Evolutionary conservation across 2,329 filamentous ascomycete species (phyloP).

Genomic region (Aspergillus clavatus): DNA sequence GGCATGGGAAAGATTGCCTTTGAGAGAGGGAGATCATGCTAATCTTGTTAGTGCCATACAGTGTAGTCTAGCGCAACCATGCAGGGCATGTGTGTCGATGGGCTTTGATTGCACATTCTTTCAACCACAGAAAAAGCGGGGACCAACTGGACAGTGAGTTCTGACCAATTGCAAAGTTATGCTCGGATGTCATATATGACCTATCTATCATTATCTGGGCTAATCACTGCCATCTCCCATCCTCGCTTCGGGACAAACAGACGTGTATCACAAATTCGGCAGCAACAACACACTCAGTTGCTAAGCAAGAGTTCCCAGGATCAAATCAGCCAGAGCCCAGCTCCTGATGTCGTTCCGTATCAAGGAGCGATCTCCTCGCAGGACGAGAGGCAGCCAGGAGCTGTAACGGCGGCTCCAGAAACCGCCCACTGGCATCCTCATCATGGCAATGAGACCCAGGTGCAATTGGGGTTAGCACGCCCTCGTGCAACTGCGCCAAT

Average conservation of each 20-base stretch:
- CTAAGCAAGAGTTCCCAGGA: slow-evolving; percentile 12
- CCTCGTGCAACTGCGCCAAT: slow-evolving; percentile 16
- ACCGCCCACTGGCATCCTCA: slow-evolving; percentile 19
- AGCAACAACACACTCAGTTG: slow-evolving; percentile 31
- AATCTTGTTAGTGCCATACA: slow-evolving; percentile 11
- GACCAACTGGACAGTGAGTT: slow-evolving; percentile 36
- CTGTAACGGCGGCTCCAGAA: slow-evolving; percentile 16
- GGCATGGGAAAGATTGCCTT: neutral
- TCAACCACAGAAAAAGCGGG: slow-evolving; percentile 40
- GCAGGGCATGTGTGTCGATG: slow-evolving; percentile 35
- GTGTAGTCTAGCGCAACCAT: slow-evolving; percentile 39
- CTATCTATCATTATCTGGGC: slow-evolving; percentile 1
- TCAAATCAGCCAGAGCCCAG: slow-evolving; percentile 12
- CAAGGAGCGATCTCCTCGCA: slow-evolving; percentile 17
- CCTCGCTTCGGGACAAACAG: slow-evolving; percentile 19
- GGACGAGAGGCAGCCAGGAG: slow-evolving; percentile 13
- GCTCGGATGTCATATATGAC: neutral
- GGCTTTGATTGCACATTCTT: slow-evolving; percentile 41
- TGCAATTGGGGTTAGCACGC: slow-evolving; percentile 21
- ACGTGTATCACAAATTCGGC: slow-evolving; percentile 36
- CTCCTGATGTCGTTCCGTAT: slow-evolving; percentile 20
- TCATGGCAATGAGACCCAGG: slow-evolving; percentile 13
- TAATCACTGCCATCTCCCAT: no score
- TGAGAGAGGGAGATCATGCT: neutral
- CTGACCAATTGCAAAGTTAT: neutral